phyloP scores from a whole-genome alignment of 768 basidiomycete genomes.

The Roridomyces roridus region DNA sequence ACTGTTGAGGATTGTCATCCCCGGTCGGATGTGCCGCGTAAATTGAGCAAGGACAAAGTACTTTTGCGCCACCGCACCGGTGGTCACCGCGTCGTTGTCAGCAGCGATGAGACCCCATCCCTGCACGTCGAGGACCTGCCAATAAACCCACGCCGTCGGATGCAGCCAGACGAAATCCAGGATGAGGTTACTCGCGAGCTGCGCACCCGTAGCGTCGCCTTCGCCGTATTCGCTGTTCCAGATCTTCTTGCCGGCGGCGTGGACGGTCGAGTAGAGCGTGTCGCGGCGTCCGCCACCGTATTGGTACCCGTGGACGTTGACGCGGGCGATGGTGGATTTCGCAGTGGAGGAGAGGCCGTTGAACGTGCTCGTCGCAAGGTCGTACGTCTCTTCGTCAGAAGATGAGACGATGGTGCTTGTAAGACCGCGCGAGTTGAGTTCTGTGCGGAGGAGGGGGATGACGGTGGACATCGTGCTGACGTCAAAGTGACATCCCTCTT shows the following conservation, averaged over 20 bases:
- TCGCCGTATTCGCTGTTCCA: slow-evolving; percentile 28
- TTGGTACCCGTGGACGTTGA: slow-evolving; percentile 29
- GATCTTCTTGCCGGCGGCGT: slow-evolving; percentile 14
- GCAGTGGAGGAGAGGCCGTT: slow-evolving; percentile 7
- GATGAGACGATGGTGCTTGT: slow-evolving; percentile 21
- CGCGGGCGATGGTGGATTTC: slow-evolving; percentile 7
- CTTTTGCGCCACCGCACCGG: slow-evolving; percentile 19
- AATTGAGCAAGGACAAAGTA: slow-evolving; percentile 27
- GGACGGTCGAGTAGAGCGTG: slow-evolving; percentile 10
- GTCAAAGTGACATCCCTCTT: slow-evolving; percentile 28
- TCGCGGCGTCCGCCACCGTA: slow-evolving; percentile 21
- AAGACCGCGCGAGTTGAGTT: slow-evolving; percentile 24
- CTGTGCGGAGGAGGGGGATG: slow-evolving; percentile 18
- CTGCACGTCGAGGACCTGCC: slow-evolving; percentile 22
- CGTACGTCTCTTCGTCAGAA: slow-evolving; percentile 25
- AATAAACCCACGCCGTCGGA: slow-evolving; percentile 26
- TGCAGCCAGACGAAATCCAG: slow-evolving; percentile 26
- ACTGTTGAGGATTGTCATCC: slow-evolving; percentile 20
- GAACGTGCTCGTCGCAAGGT: slow-evolving; percentile 18
- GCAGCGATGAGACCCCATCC: slow-evolving; percentile 25
- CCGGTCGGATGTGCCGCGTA: slow-evolving; percentile 24
- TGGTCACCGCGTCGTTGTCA: slow-evolving; percentile 20
- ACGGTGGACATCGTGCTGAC: slow-evolving; percentile 25
- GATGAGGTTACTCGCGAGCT: slow-evolving; percentile 23
- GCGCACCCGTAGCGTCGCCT: slow-evolving; percentile 19